phyloP scores from a whole-genome alignment of 2,329 filamentous ascomycete genomes.

The Dryadomyces quercivorus region DNA sequence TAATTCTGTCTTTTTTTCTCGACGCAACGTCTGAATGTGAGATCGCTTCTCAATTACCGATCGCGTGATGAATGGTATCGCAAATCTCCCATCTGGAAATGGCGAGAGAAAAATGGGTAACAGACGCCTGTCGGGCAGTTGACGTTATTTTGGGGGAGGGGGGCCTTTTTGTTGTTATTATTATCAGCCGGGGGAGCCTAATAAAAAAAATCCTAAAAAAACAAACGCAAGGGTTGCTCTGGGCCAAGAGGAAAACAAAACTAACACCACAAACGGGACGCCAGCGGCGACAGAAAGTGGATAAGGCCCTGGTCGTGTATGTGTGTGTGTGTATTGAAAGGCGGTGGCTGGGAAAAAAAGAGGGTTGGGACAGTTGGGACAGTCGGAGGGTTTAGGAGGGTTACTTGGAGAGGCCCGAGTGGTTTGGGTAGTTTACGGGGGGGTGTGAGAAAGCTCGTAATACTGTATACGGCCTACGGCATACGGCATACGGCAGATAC shows the following conservation, averaged over 20 bases:
- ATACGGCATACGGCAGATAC: too few relatives aligned
- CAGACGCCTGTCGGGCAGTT: neutral
- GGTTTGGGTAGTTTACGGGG: neutral
- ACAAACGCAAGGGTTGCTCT: too few relatives aligned
- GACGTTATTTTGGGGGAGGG: too few relatives aligned
- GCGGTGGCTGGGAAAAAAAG: slow-evolving; percentile 1
- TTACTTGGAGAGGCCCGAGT: neutral
- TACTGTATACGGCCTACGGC: neutral
- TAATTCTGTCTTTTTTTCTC: neutral
- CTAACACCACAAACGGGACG: too few relatives aligned
- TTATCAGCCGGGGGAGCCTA: too few relatives aligned
- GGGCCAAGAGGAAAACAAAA: too few relatives aligned
- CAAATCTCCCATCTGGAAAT: too few relatives aligned
- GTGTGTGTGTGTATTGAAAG: neutral
- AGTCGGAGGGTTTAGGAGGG: neutral
- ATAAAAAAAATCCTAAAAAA: too few relatives aligned
- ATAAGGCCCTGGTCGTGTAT: neutral
- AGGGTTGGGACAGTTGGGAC: too few relatives aligned
- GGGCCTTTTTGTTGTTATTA: too few relatives aligned
- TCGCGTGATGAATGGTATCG: too few relatives aligned
- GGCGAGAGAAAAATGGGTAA: neutral
- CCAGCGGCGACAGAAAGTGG: neutral
- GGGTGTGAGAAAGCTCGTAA: neutral
- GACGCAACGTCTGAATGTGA: too few relatives aligned
- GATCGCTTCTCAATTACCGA: neutral